Base-by-base conservation (phyloP, 805 yeast genomes). In the Candida taoyuanica region DNA sequence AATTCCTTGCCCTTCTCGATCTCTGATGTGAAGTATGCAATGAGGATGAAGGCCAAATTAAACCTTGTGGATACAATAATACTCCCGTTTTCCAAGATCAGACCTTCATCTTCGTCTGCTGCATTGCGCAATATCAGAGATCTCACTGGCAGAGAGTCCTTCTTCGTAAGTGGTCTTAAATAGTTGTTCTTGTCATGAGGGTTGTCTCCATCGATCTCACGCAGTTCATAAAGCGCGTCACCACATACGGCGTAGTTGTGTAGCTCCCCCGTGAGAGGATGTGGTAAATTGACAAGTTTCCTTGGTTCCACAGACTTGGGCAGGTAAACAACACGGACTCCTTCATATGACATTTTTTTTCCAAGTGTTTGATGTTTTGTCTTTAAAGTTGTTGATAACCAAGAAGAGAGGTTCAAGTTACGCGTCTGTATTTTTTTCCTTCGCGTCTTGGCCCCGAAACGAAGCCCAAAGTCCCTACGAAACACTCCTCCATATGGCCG, bases 21-120 rank as follows among this genome's bases (percentile, higher is more conserved):
- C 21, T 50, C 39, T 4, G 46, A 36, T 17, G 54, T 49, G 46
- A 73, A 64, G 30, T 59, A 57, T 3, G 62, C 45, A 11, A 74
- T 54, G 33, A 76, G 44, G 4, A 65, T 47, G 52, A 66, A 76
- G 0, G 56, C 55, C 7, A 63, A 34, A 44, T 72, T 68, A 55
- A 64, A 71, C 30, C 51, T 57, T 9, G 71, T 62, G 3, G 70
- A 58, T 2, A 72, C 58, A 23, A 68, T 58, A 3, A 73, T 32
- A 28, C 60, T 64, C 9, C 70, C 63, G 0, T 62, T 52, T 34
- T 68, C 77, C 3, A 70, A 26, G 1, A 75, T 57, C 5, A 62
- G 37, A 0, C 76, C 76, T 0, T 36, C 36, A n/a, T n/a, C 7
- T 52, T 46, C 4, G 44, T 36, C 1, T 26, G 4, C 3, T 46